Evolutionary conservation across 2,329 filamentous ascomycete genomes (phyloP), one percentile per base, ranked within the genome.

Genomic region (Davidsoniella eucalypti): DNA sequence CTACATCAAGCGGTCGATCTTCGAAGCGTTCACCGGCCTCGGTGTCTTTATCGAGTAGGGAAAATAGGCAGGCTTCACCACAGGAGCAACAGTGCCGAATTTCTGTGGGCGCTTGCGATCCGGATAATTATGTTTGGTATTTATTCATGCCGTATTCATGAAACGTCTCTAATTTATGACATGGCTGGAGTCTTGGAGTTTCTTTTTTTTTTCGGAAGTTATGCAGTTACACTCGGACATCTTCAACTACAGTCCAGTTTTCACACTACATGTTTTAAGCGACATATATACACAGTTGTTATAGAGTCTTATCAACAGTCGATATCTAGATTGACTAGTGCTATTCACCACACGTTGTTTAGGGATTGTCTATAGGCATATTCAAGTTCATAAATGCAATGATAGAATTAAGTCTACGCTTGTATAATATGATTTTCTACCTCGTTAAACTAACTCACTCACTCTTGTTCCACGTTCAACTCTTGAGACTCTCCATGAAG

Each of bases 41-140:
- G 87, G 84, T 0, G 84, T 94, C 40, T 93, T 94, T 58, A 70
- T 98, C 40, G 82, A 76, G 36, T 87, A 95, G 43, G 88, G 94
- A 60, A 76, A 75, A 64, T 57, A 60, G 2, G 59, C 57, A 2
- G 65, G 62, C 58, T 43, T 12, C 40, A 21, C 36, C 3, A 17
- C 36, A 43, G 33, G 18, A 5, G 16, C 14, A 5, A 10, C 14
- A 17, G 47, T 16, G 16, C 17, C 46, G n/a, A 9, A 23, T 7
- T 21, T 14, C 29, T 26, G 17, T 39, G 18, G 40, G 12, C 3
- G 47, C 29, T 4, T 46, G 23, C 18, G 37, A 10, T 14, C 21
- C 38, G 33, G 17, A 26, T 23, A 39, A n/a, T 38, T 14, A 39
- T 47, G 44, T 38, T 25, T 47, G 29, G 29, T 33, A 33, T 9